phyloP scores from a whole-genome alignment of 768 basidiomycete genomes.

The Lactarius sanguifluus region DNA sequence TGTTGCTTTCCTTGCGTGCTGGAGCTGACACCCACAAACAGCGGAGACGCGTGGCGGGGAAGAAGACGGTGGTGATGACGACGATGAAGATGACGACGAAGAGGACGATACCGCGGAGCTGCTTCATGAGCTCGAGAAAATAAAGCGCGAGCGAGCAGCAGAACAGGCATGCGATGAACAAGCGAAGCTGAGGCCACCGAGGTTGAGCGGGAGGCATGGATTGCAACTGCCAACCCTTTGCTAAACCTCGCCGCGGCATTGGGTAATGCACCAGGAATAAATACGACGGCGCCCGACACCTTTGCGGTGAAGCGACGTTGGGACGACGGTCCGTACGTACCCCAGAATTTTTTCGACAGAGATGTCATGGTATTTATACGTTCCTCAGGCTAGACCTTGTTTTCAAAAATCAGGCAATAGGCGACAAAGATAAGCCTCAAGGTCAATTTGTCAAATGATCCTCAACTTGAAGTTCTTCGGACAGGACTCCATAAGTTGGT shows the following conservation, averaged over 20 bases:
- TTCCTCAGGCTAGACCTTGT: conserved; percentile 80
- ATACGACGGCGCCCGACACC: conserved; percentile 72
- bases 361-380: neutral
- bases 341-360: neutral
- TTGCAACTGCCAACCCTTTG: conserved; percentile 85
- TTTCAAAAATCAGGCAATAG: conserved; percentile 97
- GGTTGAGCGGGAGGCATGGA: conserved; percentile 71
- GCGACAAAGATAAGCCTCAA: conserved; percentile 57
- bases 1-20: neutral
- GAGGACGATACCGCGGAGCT: conserved; percentile 95
- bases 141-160: too few species aligned
- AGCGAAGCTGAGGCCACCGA: conserved; percentile 63
- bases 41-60: conserved; percentile 31
- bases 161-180: conserved; percentile 83
- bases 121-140: conserved; percentile 94
- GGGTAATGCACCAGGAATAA: conserved; percentile 71
- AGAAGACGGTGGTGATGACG: conserved; percentile 44
- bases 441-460: conserved; percentile 94
- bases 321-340: conserved; percentile 85
- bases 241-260: conserved; percentile 90
- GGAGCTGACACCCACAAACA: neutral
- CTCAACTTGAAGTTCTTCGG: too few species aligned
- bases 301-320: conserved; percentile 92
- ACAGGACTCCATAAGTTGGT: conserved; percentile 92
- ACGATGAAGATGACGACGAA: conserved; percentile 59